Evolutionary conservation across 805 yeast genomes (phyloP).

Genomic region (Yamadazyma sp.): DNA sequence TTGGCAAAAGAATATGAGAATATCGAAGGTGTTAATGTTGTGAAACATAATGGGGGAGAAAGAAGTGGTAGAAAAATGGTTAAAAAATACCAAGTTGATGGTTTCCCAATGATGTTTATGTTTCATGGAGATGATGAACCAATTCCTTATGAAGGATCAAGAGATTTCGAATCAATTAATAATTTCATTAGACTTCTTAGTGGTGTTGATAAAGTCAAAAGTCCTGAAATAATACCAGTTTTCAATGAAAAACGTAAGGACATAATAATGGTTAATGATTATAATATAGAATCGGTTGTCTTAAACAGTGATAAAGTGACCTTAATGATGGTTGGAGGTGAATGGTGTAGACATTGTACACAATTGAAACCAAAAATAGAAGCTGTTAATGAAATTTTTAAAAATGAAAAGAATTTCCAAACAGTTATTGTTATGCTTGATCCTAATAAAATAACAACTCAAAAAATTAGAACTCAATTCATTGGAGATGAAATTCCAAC

Average conservation of each 20-base stretch:
- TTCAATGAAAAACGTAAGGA: constrained; percentile 2
- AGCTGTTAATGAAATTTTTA: constrained; percentile 39
- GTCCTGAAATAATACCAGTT: constrained; percentile 8
- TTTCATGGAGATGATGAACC: constrained; percentile 53
- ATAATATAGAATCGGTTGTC: constrained; percentile 42
- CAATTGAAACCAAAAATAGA: constrained; percentile 50
- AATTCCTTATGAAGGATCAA: constrained; percentile 53
- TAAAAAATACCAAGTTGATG: constrained; percentile 49
- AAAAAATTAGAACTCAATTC: constrained; percentile 37
- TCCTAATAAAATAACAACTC: constrained; percentile 44
- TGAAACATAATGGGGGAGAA: constrained; percentile 58
- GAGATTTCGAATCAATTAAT: constrained; percentile 49
- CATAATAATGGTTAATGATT: constrained; percentile 25
- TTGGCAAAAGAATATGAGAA: constrained; percentile 29
- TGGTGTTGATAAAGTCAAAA: constrained; percentile 16
- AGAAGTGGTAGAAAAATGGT: constrained; percentile 46
- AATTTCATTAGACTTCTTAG: constrained; percentile 46
- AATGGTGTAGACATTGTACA: constrained; percentile 61
- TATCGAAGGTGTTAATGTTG: constrained; percentile 42
- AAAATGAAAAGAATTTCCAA: constrained; percentile 28
- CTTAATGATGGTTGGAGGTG: constrained; percentile 55
- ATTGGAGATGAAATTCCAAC: constrained; percentile 52
- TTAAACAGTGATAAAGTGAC: constrained; percentile 26
- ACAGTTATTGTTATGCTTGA: constrained; percentile 21
- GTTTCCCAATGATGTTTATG: constrained; percentile 64